phyloP scores from a whole-genome alignment of 2,329 filamentous ascomycete species.

The Fusarium sp. region DNA sequence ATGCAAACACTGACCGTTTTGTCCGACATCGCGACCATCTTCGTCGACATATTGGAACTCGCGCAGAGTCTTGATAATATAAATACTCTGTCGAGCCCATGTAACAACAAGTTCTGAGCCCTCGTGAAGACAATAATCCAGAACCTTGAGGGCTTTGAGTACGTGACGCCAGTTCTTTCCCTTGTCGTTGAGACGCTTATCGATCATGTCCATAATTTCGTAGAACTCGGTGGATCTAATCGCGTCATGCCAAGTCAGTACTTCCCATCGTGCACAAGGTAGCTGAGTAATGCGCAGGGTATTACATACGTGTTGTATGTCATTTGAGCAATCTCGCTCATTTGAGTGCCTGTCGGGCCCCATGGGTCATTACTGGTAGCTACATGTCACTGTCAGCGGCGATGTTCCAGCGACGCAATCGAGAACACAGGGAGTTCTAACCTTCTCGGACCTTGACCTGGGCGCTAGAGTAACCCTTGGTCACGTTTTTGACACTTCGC shows the following conservation, averaged over 20 bases:
- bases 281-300: neutral
- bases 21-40: constrained; percentile 92
- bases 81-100: constrained; percentile 97
- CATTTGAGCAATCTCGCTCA: constrained; percentile 98
- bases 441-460: constrained; percentile 99
- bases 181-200: constrained; percentile 98
- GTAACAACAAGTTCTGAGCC: constrained; percentile 96
- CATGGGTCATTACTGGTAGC: constrained; percentile 99
- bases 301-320: constrained; percentile 91
- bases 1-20: constrained; percentile 77
- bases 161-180: constrained; percentile 99
- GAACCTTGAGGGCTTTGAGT: constrained; percentile 94
- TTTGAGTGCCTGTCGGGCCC: constrained; percentile 97
- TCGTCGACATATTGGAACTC: constrained; percentile 98
- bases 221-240: constrained; percentile 93
- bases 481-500: constrained; percentile 98
- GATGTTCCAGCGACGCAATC: neutral
- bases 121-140: constrained; percentile 98
- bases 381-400: constrained; percentile 53
- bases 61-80: constrained; percentile 97
- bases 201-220: constrained; percentile 99
- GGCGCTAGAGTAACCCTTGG: constrained; percentile 95
- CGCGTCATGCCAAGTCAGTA: constrained; percentile 30
- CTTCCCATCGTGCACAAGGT: neutral
- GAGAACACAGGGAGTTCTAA: constrained; percentile 53